A percentile compares a stretch with the other conserved stretches of the same genome.
Evolutionary conservation across 257 asterid genomes (phyloP).

Genomic region (Nicotiana undulata): DNA sequence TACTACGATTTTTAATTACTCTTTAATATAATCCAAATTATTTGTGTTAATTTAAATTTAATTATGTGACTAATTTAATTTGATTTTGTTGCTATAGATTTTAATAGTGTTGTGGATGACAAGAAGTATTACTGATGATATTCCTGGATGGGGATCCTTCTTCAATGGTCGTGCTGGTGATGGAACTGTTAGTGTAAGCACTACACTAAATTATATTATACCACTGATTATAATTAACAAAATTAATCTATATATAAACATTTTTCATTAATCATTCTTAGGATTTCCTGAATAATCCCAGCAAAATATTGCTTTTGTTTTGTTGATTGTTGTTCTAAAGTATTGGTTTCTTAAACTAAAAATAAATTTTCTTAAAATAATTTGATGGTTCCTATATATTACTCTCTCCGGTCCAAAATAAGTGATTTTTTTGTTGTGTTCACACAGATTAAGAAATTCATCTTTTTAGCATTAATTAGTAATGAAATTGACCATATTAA

Average conservation of each 20-base stretch:
- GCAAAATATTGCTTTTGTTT: background rate
- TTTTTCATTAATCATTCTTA: background rate
- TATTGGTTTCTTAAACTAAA: too few species aligned
- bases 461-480: too few species aligned
- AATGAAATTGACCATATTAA: too few species aligned
- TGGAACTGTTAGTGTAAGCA: constrained; percentile 80
- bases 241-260: background rate
- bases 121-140: constrained; percentile 78
- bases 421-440: too few species aligned
- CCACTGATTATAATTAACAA: background rate
- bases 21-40: background rate
- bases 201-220: background rate
- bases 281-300: background rate
- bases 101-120: constrained; percentile 86
- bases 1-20: too few species aligned
- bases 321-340: background rate
- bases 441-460: too few species aligned
- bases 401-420: too few species aligned
- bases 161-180: constrained; percentile 82
- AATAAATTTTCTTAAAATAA: too few species aligned
- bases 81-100: constrained; percentile 21
- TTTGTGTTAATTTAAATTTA: too few species aligned
- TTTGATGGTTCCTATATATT: too few species aligned
- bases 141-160: constrained; percentile 86
- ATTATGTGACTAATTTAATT: background rate